A percentile compares a stretch with the other conserved stretches of the same genome.
These are phyloP conservation scores for Boechera retrofracta DNA, from an alignment of 345 rosid species.

Conservation along the genomic window DNA sequence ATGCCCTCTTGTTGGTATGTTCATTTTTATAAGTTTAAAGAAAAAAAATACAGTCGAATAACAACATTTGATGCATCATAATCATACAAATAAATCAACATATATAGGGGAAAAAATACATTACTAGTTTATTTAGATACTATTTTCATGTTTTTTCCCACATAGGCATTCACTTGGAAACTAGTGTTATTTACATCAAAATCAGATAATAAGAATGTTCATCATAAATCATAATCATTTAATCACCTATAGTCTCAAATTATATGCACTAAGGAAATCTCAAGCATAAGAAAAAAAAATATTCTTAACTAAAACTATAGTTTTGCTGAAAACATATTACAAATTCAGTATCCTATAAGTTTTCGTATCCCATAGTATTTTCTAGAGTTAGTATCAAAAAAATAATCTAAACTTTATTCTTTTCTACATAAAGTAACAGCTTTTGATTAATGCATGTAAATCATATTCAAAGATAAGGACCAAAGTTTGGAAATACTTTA, in stretches of 20 bases:
- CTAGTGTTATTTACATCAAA: neutral
- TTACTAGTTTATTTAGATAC: neutral
- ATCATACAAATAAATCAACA: neutral
- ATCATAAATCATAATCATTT: constrained; percentile 1
- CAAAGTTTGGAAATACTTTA: neutral
- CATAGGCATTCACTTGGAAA: neutral
- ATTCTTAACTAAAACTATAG: neutral
- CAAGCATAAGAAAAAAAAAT: neutral
- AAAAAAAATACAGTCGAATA: neutral
- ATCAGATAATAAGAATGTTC: neutral
- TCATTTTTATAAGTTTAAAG: neutral
- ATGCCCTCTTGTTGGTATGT: constrained; percentile 30
- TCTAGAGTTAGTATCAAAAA: neutral
- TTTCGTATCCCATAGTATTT: neutral
- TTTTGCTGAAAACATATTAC: neutral
- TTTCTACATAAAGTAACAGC: neutral
- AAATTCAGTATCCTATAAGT: neutral
- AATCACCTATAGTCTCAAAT: neutral
- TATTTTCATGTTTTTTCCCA: neutral
- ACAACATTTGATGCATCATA: neutral
- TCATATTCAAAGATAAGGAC: constrained; percentile 20
- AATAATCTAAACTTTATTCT: neutral
- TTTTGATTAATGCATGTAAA: neutral
- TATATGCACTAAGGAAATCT: neutral
- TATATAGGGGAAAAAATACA: no score